Percentiles rank a stretch among this genome's conserved stretches.
These are phyloP conservation scores for Eimeria acervulina DNA, from an alignment of 169 alveolate species.

Conservation along the genomic window DNA sequence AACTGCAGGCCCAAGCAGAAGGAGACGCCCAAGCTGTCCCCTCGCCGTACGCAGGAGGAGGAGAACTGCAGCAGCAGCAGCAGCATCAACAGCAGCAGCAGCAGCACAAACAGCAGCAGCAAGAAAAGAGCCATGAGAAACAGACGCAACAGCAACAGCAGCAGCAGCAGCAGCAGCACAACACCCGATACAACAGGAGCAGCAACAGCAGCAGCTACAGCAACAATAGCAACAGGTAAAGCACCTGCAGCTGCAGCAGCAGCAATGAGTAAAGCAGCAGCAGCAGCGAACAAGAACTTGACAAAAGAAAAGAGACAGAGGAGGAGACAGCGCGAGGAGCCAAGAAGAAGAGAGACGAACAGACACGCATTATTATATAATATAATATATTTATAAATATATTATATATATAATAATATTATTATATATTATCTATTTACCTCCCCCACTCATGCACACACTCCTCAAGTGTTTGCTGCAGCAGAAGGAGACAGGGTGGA, in stretches of 20 bases:
- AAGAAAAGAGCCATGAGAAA: not conserved
- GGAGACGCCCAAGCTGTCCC: not conserved
- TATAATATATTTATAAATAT: too few species aligned
- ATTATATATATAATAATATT: not conserved
- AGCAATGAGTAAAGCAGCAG: not conserved
- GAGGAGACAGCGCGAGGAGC: not conserved
- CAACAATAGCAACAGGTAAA: not conserved
- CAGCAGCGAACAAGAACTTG: too few species aligned
- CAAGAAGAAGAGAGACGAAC: not conserved
- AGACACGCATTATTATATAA: not conserved
- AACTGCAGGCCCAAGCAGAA: not conserved
- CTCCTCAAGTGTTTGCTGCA: not conserved
- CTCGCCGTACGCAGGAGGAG: not conserved
- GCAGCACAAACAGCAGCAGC: conserved; percentile 24
- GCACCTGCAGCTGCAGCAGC: not conserved
- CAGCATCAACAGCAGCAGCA: conserved; percentile 14
- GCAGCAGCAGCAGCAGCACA: not conserved
- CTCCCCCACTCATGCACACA: not conserved
- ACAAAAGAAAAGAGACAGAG: not conserved
- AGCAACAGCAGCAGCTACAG: not conserved
- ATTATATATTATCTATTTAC: not conserved
- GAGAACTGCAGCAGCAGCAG: not conserved
- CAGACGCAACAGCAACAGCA: not conserved
- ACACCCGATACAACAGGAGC: not conserved
- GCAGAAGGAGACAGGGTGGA: not conserved